Base-by-base conservation (phyloP, 1,284 basidiomycete species). In the Bondarzewia mesenterica region DNA sequence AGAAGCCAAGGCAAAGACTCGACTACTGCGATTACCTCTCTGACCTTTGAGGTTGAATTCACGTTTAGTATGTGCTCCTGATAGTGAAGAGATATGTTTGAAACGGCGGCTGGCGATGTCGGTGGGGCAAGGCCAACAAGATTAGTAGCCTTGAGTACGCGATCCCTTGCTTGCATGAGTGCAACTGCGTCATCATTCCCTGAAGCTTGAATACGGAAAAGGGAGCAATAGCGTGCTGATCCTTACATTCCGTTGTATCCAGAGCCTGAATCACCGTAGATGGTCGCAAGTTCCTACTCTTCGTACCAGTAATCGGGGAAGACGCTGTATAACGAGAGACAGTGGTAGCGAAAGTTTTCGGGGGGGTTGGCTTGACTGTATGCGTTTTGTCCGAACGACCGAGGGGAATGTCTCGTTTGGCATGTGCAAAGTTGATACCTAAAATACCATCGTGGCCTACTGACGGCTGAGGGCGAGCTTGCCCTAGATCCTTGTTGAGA, bases 401-500 rank as follows among this genome's bases (percentile, higher is more conserved):
- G 48, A 46, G 26, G 39, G 42, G n/a, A 46, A 42, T 25, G 37
- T 37, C 15, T 48, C 46, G 3, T 32, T 26, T 4, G 36, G 50
- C 47, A 51, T 51, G 18, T 35, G 49, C 35, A 26, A 41, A 20
- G 27, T 14, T 23, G n/a, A 48, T 23, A 15, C 18, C 12, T 14
- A 21, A 18, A 39, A 39, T 10, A 15, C 38, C 8, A 7, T 21
- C 26, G 16, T 48, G 44, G 8, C 20, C 15, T n/a, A 36, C 27
- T 32, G 48, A 18, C 23, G 32, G 36, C 22, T 14, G 10, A 7
- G 26, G 36, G 2, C 16, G 14, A 7, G 25, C 50, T 12, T 50
- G 41, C 25, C 55, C 56, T 25, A 67, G 55, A 20, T 62, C 60
- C 32, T 70, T 71, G 7, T 70, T 65, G 5, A 80, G 64, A 43